Base-by-base conservation (phyloP, 371 early-diverging fungal genomes). In the Mortierella sp. region DNA sequence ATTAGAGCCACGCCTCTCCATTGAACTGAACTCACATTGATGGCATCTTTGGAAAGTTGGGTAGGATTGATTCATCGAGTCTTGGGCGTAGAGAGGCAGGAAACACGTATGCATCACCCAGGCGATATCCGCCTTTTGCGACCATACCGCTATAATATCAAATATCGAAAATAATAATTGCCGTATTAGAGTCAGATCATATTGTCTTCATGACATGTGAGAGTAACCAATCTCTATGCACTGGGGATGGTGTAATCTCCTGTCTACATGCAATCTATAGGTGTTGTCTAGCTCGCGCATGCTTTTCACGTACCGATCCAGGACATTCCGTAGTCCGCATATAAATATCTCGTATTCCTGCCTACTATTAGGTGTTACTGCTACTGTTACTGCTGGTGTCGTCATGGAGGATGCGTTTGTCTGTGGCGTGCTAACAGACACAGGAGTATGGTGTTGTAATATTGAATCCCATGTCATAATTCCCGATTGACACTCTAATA, bases 321-420 rank as follows among this genome's bases (percentile, higher is more conserved):
- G 19, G 51, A 78, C 73, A 37, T 78, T 78, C 54, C 70, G 72
- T 63, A 78, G 79, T 28, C 73, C 79, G 34, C 66, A 51, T 17
- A 72, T 78, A 22, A 78, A 69, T 28, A 69, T 66, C 66, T 78
- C 73, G 60, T 78, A 78, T 37, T 78, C 79, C 54, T 61, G 69
- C n/a, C 40, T 54, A 8, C 54, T 61, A 26, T 34, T 22, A 9
- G 35, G 60, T 10, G 32, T 37, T 40, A 42, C 10, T 6, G 29
- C 6, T 26, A 40, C 5, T 22, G 54, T 49, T 28, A 49, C 8
- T 53, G 68, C 8, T 6, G 66, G 12, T 63, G 67, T 10, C 17
- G 66, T 15, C 22, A 59, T 5, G 23, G 72, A 60, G 13, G 53
- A 10, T 12, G 55, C 45, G 51, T 53, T 58, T 35, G 68, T 67